Evolutionary conservation across 768 basidiomycete genomes (phyloP), one percentile per base, ranked within the genome.

Genomic region (Galerina sulciceps): DNA sequence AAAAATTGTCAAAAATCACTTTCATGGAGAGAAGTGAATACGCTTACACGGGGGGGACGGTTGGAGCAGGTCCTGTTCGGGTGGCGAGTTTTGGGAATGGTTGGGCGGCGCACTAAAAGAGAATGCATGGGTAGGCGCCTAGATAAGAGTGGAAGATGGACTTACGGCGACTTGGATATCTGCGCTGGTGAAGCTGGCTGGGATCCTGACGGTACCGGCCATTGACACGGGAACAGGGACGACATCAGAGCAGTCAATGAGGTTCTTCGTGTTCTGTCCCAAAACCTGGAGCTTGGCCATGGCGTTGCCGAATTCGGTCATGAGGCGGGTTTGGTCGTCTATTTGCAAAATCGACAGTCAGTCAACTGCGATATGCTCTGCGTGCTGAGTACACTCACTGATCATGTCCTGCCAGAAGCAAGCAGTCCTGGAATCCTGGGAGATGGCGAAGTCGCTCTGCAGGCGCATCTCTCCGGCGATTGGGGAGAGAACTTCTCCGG

Each of bases 231-330:
- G 62, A n/a, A 61, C 58, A 37, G 65, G 65, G 6, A 67, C 61
- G 43, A 67, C 73, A 49, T 76, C 75, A 8, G 75, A 75, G 67
- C 76, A 78, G 64, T 76, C 76, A 50, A 75, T 65, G 49, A 77
- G 63, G 17, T 43, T 53, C 58, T 71, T 63, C 45, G 74, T 31
- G 26, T 31, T 31, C 26, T 31, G 73, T 34, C 73, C 74, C 42
- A 75, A 58, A 37, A 74, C 66, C 20, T 71, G 68, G 26, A 76
- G 66, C 66, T 75, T 76, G 10, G 67, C 68, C 72, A 75, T 75
- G 3, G 73, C 76, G 46, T 55, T 52, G 47, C 64, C 65, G 67
- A 75, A 76, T 14, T 64, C 40, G 20, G 35, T 15, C 54, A 57
- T 54, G 67, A 75, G 70, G 35, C 48, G 52, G 2, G 53, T 49